These are phyloP conservation scores for Pythium rishiriense DNA, from an alignment of 352 stramenopile genomes.

Conservation along the genomic window DNA sequence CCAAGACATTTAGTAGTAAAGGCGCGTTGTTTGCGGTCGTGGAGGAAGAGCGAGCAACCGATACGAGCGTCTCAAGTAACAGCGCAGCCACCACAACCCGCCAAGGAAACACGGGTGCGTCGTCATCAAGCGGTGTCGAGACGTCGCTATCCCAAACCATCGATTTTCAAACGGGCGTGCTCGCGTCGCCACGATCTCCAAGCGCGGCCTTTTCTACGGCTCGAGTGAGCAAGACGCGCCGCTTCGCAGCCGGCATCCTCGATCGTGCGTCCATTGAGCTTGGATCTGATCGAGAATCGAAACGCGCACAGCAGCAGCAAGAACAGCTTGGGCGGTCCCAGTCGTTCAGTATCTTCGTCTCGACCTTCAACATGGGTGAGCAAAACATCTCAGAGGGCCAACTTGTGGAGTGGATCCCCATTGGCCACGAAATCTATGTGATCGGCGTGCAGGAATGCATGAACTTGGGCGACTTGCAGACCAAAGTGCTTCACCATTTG, in stretches of 20 bases:
- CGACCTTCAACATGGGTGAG: conserved; percentile 89
- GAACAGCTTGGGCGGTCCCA: conserved; percentile 12
- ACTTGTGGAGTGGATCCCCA: conserved; percentile 81
- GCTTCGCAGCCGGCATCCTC: conserved; percentile 20
- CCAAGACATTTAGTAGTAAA: conserved; percentile 14
- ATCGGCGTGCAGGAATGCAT: conserved; percentile 93
- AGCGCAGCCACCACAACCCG: background rate
- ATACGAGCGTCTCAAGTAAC: conserved; percentile 14
- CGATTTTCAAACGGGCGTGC: background rate
- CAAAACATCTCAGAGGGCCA: conserved; percentile 58
- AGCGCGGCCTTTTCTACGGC: too few species aligned
- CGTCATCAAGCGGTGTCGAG: background rate
- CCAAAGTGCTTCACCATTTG: conserved; percentile 67
- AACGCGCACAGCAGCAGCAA: conserved; percentile 3
- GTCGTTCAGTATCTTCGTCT: conserved; percentile 72
- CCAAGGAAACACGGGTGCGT: background rate
- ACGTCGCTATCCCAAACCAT: background rate
- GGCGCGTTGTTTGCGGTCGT: conserved; percentile 10
- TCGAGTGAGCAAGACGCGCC: conserved; percentile 19
- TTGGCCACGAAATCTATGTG: conserved; percentile 86
- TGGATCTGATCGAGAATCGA: conserved; percentile 11
- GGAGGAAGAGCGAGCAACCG: conserved; percentile 26
- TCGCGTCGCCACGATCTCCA: background rate
- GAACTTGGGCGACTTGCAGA: conserved; percentile 69
- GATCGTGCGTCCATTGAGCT: conserved; percentile 20